Evolutionary conservation across 495 filamentous ascomycete genomes (phyloP).

Genomic region (Cenococcum geophilum): DNA sequence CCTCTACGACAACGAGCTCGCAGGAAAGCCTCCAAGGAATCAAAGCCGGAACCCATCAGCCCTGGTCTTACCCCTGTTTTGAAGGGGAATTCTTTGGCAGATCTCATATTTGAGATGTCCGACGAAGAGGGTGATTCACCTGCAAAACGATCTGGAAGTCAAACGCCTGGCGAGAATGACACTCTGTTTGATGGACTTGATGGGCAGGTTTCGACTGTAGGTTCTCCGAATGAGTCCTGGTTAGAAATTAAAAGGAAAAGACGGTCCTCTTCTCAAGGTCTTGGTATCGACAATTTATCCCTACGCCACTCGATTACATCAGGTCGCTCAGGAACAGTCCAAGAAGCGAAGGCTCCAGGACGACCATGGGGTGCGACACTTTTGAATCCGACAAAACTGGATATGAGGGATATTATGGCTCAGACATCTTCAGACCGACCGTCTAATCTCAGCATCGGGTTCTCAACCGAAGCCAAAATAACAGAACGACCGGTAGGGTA

Average conservation of each 20-base stretch:
- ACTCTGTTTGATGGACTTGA: not conserved
- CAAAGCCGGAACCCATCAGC: constrained; percentile 41
- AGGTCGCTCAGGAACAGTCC: not conserved
- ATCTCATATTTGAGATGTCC: constrained; percentile 93
- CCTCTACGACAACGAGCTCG: constrained; percentile 51
- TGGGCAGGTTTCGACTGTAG: constrained; percentile 11
- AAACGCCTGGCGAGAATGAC: constrained; percentile 5
- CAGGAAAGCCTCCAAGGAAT: constrained; percentile 45
- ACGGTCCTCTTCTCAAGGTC: constrained; percentile 5
- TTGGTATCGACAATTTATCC: constrained; percentile 2
- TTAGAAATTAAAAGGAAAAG: constrained; percentile 10
- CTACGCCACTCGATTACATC: not conserved
- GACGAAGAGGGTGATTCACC: constrained; percentile 46
- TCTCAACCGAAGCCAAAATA: constrained; percentile 44
- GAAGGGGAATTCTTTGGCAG: constrained; percentile 56
- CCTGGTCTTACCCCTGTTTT: constrained; percentile 46
- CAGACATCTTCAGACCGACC: constrained; percentile 58
- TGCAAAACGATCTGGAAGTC: not conserved
- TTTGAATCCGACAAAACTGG: constrained; percentile 57
- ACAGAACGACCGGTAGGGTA: constrained; percentile 29
- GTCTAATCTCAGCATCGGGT: constrained; percentile 68
- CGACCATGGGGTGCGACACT: constrained; percentile 58
- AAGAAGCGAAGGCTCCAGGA: constrained; percentile 24
- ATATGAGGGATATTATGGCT: constrained; percentile 77
- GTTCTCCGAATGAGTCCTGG: constrained; percentile 20